Conservation (phyloP, 2,329 filamentous ascomycete genomes). For the Sclerotinia minor region DNA sequence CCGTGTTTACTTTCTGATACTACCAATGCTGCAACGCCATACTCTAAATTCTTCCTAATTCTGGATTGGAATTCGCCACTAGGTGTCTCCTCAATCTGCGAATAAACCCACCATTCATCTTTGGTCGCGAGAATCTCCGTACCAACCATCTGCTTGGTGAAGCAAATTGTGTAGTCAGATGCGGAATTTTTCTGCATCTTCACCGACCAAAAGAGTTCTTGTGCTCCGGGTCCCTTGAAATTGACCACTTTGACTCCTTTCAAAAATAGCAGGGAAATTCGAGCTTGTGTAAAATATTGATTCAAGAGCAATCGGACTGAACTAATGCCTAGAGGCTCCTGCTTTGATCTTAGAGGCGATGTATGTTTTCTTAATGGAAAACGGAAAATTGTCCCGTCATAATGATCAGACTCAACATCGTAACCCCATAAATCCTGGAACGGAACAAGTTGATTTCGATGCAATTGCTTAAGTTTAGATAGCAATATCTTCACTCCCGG, state of each 20-base stretch:
- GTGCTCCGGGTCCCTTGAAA: slow-evolving; percentile 29
- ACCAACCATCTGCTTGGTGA: slow-evolving; percentile 19
- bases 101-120: slow-evolving; percentile 33
- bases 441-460: slow-evolving; percentile 32
- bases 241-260: slow-evolving; percentile 30
- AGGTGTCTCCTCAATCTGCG: slow-evolving; percentile 28
- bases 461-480: slow-evolving; percentile 31
- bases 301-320: slow-evolving; percentile 25
- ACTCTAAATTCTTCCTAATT: slow-evolving; percentile 33
- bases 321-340: not conserved
- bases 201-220: slow-evolving; percentile 32
- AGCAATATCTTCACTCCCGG: slow-evolving; percentile 33
- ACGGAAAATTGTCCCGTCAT: slow-evolving; percentile 37
- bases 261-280: slow-evolving; percentile 37
- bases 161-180: slow-evolving; percentile 25
- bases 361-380: slow-evolving; percentile 33
- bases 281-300: slow-evolving; percentile 35
- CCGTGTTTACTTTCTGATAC: slow-evolving; percentile 8
- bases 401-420: slow-evolving; percentile 29
- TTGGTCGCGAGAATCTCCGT: slow-evolving; percentile 14
- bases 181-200: slow-evolving; percentile 9
- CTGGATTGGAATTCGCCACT: slow-evolving; percentile 27
- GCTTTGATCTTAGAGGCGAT: slow-evolving; percentile 5
- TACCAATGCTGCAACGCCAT: slow-evolving; percentile 33
- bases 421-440: slow-evolving; percentile 37